phyloP scores from a whole-genome alignment of 345 rosid species.

The Microcos paniculata region DNA sequence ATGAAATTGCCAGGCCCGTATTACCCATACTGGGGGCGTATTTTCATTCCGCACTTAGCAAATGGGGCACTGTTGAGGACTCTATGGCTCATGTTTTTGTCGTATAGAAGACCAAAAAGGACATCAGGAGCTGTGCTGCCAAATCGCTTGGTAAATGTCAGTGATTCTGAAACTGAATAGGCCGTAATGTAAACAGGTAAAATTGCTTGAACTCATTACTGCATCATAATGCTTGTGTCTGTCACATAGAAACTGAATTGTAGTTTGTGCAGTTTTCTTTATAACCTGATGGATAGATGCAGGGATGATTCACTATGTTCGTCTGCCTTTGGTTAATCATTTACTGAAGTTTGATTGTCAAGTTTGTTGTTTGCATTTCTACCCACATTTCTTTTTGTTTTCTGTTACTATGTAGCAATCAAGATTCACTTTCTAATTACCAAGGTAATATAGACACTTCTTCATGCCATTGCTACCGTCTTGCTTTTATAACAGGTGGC shows the following conservation, averaged over 20 bases:
- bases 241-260: neutral
- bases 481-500: neutral
- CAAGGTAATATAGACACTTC: neutral
- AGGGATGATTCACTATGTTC: neutral
- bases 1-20: slow-evolving; percentile 82
- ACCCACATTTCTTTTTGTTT: neutral
- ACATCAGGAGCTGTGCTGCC: slow-evolving; percentile 18
- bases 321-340: neutral
- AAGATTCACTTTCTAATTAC: neutral
- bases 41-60: slow-evolving; percentile 75
- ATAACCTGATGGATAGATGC: neutral
- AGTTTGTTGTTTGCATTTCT: neutral
- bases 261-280: neutral
- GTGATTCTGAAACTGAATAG: slow-evolving; percentile 21
- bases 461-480: neutral
- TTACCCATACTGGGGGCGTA: slow-evolving; percentile 87
- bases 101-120: slow-evolving; percentile 56
- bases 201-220: neutral
- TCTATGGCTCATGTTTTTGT: slow-evolving; percentile 53
- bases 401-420: neutral
- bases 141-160: slow-evolving; percentile 4
- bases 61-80: slow-evolving; percentile 74
- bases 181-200: slow-evolving; percentile 22
- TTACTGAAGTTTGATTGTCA: neutral
- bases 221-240: neutral